phyloP scores from a whole-genome alignment of 148 eudicot species.

The Dianthus caryophyllus region DNA sequence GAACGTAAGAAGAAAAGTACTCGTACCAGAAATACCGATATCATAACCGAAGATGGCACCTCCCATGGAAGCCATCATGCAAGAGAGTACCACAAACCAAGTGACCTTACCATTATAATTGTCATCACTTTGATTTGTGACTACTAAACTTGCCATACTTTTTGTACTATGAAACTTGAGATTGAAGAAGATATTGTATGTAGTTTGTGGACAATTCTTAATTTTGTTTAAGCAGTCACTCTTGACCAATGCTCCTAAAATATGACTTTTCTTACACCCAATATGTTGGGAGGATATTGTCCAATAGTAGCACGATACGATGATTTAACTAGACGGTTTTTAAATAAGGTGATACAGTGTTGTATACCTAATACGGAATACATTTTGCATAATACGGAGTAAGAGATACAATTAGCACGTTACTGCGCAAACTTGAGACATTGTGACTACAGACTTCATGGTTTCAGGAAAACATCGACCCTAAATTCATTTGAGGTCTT shows the following conservation, averaged over 20 bases:
- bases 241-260: constrained; percentile 8
- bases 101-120: constrained; percentile 29
- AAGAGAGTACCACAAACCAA: constrained; percentile 27
- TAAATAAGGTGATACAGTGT: too few species aligned
- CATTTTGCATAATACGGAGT: too few species aligned
- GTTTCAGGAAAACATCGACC: too few species aligned
- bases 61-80: constrained; percentile 35
- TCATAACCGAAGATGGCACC: constrained; percentile 30
- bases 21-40: constrained; percentile 32
- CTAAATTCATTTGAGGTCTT: too few species aligned
- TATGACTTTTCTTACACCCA: background rate
- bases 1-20: too few species aligned
- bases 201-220: background rate
- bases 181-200: background rate
- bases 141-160: constrained; percentile 21
- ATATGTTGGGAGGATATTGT: background rate
- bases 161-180: too few species aligned
- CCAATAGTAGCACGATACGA: too few species aligned
- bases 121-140: constrained; percentile 1
- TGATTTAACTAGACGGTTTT: too few species aligned
- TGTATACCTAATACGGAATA: too few species aligned
- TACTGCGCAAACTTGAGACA: too few species aligned
- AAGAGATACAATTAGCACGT: too few species aligned
- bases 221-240: constrained; percentile 18
- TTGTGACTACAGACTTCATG: too few species aligned